Base-by-base conservation (phyloP, 2,329 filamentous ascomycete genomes). In the Exophiala aquamarina region DNA sequence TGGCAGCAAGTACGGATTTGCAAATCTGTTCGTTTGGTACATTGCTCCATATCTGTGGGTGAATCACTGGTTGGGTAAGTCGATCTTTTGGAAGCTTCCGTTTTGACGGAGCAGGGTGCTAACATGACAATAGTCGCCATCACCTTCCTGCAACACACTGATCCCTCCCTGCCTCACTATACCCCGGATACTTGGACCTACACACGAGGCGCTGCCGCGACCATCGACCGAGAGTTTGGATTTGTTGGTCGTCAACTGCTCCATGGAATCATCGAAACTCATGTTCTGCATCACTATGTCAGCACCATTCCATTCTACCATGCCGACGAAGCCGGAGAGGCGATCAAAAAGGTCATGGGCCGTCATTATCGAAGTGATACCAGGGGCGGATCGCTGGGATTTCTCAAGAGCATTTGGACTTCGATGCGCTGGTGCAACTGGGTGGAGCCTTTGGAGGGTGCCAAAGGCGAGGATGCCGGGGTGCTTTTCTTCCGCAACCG, bases 251-350 rank as follows among this genome's bases (percentile, higher is more conserved):
- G 90, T 61, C 79, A 86, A 60, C 79, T 97, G 52, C 78, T 96
- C 68, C 92, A 97, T 78, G 92, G 91, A 63, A 96, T 97, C 70
- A 86, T 96, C 69, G 92, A 96, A 78, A 96, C 92, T 39, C 92
- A 97, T 73, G 92, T 97, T 50, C 87, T 95, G 52, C 92, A 97
- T 78, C 92, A 97, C 81, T 97, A 95, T 72, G 83, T 97, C 68
- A 92, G 87, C 72, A 89, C 83, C 64, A 97, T 97, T 59, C 92
- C 92, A 54, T 96, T 96, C 75, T 97, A 97, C 76, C 80, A 96
- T 70, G 92, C 91, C 64, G 90, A 95, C 61, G 91, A 96, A 75
- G 91, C 92, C 48, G 86, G 84, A 61, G 91, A 96, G 61, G 91
- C 91, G 63, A 95, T 97, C 79, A 90, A 91, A 79, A 82, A 82